A percentile compares a stretch with the other conserved stretches of the same genome.
Evolutionary conservation across 768 basidiomycete genomes (phyloP).

Genomic region (Nidularia sp.): DNA sequence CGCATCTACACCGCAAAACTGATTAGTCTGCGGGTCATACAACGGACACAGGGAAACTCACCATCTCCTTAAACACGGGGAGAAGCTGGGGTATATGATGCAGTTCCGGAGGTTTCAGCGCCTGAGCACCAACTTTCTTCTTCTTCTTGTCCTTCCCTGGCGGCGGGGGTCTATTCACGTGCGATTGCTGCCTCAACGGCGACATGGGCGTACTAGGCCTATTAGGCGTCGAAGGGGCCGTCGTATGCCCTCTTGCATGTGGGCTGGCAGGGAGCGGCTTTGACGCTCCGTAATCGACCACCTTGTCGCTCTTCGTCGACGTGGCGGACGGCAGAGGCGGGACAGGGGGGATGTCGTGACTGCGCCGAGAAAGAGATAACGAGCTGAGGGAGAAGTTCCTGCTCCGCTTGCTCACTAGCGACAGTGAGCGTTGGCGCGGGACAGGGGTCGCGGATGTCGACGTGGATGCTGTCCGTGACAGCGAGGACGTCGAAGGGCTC

Average conservation of each 20-base stretch:
- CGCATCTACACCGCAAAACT: slow-evolving; percentile 29
- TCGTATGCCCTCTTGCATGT: too few relatives aligned
- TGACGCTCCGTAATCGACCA: background rate
- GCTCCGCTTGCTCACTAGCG: slow-evolving; percentile 44
- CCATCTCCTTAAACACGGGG: slow-evolving; percentile 91
- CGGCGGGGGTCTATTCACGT: too few relatives aligned
- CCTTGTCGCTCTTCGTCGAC: slow-evolving; percentile 19
- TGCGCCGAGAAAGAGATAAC: slow-evolving; percentile 17
- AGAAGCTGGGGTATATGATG: slow-evolving; percentile 75
- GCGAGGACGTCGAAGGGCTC: background rate
- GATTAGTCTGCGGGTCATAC: background rate
- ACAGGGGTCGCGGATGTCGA: slow-evolving; percentile 1
- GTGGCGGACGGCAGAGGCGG: slow-evolving; percentile 42
- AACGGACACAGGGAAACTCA: slow-evolving; percentile 27
- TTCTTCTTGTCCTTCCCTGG: slow-evolving; percentile 12
- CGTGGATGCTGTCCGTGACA: slow-evolving; percentile 9
- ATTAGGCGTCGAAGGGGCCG: too few relatives aligned
- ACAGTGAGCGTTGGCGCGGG: slow-evolving; percentile 32
- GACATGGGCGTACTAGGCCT: too few relatives aligned
- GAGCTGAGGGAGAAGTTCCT: slow-evolving; percentile 27
- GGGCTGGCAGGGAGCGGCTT: background rate
- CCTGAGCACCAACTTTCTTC: slow-evolving; percentile 38
- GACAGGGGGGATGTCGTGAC: slow-evolving; percentile 30
- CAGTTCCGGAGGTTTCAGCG: slow-evolving; percentile 72
- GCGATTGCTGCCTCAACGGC: too few relatives aligned